Evolutionary conservation across 225 moss, liverwort and hornwort species (phyloP).

Genomic region (Marchantia polymorpha): DNA sequence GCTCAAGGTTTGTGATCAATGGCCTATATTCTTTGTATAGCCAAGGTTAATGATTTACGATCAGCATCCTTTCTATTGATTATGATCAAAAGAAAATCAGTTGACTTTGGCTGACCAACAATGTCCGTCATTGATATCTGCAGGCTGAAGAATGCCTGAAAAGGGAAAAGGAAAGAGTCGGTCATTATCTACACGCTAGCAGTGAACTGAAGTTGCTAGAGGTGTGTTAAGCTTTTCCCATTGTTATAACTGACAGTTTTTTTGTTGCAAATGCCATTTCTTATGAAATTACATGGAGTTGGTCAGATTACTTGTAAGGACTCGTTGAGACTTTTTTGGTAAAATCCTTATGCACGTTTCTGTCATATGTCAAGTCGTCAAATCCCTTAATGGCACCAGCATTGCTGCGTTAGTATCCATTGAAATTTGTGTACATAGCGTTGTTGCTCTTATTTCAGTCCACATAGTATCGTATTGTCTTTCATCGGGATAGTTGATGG

Average conservation of each 20-base stretch:
- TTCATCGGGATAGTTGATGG: no score
- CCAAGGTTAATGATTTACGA: neutral
- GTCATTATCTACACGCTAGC: conserved; percentile 91
- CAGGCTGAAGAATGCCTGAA: conserved; percentile 90
- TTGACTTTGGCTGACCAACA: neutral
- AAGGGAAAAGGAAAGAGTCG: conserved; percentile 97
- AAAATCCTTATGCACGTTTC: no score
- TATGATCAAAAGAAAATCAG: neutral
- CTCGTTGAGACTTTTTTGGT: no score
- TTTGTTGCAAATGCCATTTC: neutral
- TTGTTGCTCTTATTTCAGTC: no score
- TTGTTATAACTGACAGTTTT: neutral
- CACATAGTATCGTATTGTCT: no score
- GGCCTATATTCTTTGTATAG: neutral
- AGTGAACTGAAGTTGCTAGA: conserved; percentile 80
- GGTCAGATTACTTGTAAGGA: no score
- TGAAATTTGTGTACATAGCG: no score
- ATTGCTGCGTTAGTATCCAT: no score
- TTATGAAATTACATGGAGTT: no score
- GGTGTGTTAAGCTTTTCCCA: conserved; percentile 31
- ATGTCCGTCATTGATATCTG: neutral
- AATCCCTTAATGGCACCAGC: no score
- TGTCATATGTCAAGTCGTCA: no score
- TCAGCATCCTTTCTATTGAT: neutral
- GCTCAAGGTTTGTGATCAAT: conserved; percentile 62